Base-by-base conservation (phyloP, 179 eudicot genomes). In the Spinacia oleracea region DNA sequence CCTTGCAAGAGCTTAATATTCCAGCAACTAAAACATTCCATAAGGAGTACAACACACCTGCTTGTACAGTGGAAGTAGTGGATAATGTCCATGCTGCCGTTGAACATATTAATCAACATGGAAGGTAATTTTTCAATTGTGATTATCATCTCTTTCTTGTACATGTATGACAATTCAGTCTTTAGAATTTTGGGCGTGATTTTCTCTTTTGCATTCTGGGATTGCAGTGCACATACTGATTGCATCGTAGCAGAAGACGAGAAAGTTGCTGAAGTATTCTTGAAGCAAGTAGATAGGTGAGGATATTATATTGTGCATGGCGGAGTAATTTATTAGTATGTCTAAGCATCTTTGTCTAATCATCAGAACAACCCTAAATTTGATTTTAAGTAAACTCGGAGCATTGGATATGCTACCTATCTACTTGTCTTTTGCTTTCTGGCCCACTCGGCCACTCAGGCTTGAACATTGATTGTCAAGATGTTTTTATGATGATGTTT, bases 21-120 rank as follows among this genome's bases (percentile, higher is more conserved):
- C 92, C 88, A 73, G 89, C 84, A 85, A 88, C 89, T 68, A 80
- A 65, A 8, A 88, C 99, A 55, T 90, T 93, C 60, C 98, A 90
- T 73, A 91, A 89, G 55, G 99, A 96, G 79, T 96, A 96, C 81
- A 92, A 75, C 79, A 86, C 98, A 42, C 87, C 87, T 32, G 93
- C 97, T 78, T 96, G 99, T 81, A 96, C 99, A 7, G 85, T 96
- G 64, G 99, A 96, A 80, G 86, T 92, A 32, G 99, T 96, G 66
- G 98, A 94, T 83, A 92, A 96, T 82, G 99, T 96, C 10, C 74
- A 79, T 74, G 94, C 86, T 63, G 99, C 99, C 80, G 90, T 94
- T 79, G 89, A 92, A 69, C 99, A 96, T 79, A 94, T 96, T 78
- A 94, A 91, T 82, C 85, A 84, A 45, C 96, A 91, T 83, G 98